Evolutionary conservation across 2,329 filamentous ascomycete species (phyloP), one percentile per base, ranked within the genome.

Genomic region (Sporothrix pseudoabietina): DNA sequence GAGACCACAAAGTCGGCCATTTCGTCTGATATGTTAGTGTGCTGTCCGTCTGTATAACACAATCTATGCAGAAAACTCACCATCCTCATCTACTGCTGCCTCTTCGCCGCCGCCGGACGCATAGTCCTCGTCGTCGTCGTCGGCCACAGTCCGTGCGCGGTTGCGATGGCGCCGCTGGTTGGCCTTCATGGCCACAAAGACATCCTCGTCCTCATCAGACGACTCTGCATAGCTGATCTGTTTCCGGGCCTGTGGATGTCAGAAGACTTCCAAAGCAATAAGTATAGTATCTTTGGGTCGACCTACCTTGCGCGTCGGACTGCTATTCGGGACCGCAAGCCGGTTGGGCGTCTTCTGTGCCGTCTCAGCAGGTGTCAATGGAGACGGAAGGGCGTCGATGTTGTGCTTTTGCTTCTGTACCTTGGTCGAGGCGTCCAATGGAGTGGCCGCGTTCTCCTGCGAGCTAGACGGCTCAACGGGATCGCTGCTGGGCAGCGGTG

Each of bases 1-100:
- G 92, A 90, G 4, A 92, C 94, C 32, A 98, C 86, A 78, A 98
- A 98, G 80, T 97, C 92, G 75, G 91, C 93, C 84, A 97, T 89
- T 71, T 96, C 93, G 82, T 86, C 84, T 88, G 68, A 14, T 16
- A 10, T 35, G 30, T 69, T 69, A 68, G 65, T 14, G 1, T 30
- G 68, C 12, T 12, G 22, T 5, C 22, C 0, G 44, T 35, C 26
- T 30, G 26, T 16, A 35, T 16, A 9, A 16, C 19, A 10, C 0
- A 26, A 5, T 5, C 26, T 44, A 9, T 6, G 14, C 12, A 35
- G 12, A 26, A n/a, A 19, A 49, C 80, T 71, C 81, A 90, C 87
- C 88, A 79, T 90, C 89, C 76, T 90, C 89, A n/a, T 89, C 87
- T 61, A 88, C 86, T 74, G 87, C 87, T 61, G 85, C 87, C 16